Conservation (phyloP, 768 basidiomycete genomes). For the Pholiota molesta region DNA sequence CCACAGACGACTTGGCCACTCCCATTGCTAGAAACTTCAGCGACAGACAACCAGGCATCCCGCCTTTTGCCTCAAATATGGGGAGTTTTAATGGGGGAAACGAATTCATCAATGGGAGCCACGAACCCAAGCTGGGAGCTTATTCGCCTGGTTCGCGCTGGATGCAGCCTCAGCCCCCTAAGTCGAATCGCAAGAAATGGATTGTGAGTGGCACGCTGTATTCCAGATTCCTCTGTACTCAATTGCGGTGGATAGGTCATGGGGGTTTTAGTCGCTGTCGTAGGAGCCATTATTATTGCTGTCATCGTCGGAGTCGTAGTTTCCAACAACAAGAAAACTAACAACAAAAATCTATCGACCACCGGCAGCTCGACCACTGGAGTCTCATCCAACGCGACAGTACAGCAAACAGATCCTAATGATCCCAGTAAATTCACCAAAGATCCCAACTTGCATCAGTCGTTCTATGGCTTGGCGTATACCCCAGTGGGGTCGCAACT, state of each 20-base stretch:
- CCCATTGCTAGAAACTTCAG: conserved; percentile 10
- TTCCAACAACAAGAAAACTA: conserved; percentile 35
- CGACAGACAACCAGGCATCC: neutral
- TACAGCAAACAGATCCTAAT: conserved; percentile 42
- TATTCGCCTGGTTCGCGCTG: conserved; percentile 22
- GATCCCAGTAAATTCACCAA: conserved; percentile 82
- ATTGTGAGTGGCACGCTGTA: conserved; percentile 20
- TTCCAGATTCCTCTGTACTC: neutral
- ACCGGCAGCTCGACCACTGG: conserved; percentile 5
- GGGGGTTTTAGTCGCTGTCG: conserved; percentile 39
- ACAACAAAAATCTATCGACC: conserved; percentile 25
- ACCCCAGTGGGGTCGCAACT: conserved; percentile 76
- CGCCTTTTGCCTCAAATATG: conserved; percentile 15
- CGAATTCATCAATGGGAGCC: neutral
- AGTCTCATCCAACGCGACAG: conserved; percentile 16
- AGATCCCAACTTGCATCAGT: conserved; percentile 66
- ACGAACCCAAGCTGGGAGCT: conserved; percentile 24
- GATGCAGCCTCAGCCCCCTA: conserved; percentile 19
- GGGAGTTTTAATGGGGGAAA: neutral
- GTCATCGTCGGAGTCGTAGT: conserved; percentile 64
- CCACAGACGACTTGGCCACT: conserved; percentile 22
- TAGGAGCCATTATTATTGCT: conserved; percentile 49
- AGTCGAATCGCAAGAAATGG: conserved; percentile 28
- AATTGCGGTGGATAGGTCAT: conserved; percentile 41
- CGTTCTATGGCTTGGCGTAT: conserved; percentile 89